Base-by-base conservation (phyloP, 805 yeast genomes). In the Lipomyces japonicus region DNA sequence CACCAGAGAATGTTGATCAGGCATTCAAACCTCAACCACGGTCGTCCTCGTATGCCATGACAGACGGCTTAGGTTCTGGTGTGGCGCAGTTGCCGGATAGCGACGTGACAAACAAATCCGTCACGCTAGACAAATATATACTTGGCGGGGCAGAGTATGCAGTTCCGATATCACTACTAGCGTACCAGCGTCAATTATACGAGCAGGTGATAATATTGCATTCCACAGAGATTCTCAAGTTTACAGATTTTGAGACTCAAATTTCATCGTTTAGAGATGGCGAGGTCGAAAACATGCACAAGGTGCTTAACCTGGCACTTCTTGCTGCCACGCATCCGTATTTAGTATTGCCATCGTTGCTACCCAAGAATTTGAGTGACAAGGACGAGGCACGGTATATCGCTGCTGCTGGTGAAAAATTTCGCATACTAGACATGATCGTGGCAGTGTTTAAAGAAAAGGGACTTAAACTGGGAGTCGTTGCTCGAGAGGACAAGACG, bases 191-290 rank as follows among this genome's bases (percentile, higher is more conserved):
- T 61, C 93, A 89, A 61, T 73, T 91, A 45, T 86, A 90, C 9
- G 95, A 91, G 66, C 96, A 89, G 64, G 89, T 93, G 26, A 86
- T 91, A 10, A 86, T 95, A 1, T 72, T 89, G 36, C 97, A 91
- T 68, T 91, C 90, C 65, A 80, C 91, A 30, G 97, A 90, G 64
- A 88, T 91, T 50, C 72, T 91, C 60, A 82, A 88, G 67, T 90
- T 84, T 65, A 89, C 86, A 63, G 95, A 88, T 64, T 69, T 75
- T 1, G 68, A 71, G 30, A 70, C 71, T 47, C 72, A 67, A 37
- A 67, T 71, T 6, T 53, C 65, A n/a, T 60, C 66, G 41, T 39
- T 46, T 3, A 39, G 54, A 10, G 80, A 78, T 43, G 75, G 75
- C 41, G 77, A 85, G 32, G 72, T 81, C n/a, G 86, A 86, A 62